Evolutionary conservation across 495 filamentous ascomycete species (phyloP).

Genomic region (Xylaria acuta): DNA sequence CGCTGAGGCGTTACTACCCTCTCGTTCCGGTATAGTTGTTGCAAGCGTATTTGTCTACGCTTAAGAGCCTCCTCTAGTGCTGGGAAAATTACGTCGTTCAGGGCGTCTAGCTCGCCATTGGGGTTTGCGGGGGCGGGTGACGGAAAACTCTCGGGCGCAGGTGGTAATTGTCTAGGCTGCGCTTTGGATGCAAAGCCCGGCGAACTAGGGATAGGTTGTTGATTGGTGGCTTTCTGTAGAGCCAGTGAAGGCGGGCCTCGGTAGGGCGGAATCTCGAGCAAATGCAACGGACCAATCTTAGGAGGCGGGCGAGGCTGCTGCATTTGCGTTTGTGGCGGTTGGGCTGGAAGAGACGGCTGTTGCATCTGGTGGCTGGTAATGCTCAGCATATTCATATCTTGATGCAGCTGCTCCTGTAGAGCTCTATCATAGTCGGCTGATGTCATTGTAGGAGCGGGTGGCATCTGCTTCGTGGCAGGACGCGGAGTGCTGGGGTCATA

Average conservation of each 20-base stretch:
- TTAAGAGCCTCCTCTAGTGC: conserved; percentile 88
- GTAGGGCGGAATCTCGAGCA: conserved; percentile 63
- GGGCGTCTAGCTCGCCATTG: conserved; percentile 62
- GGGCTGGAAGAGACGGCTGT: conserved; percentile 22
- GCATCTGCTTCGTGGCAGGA: conserved; percentile 46
- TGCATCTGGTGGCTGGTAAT: conserved; percentile 32
- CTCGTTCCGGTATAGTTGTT: conserved; percentile 56
- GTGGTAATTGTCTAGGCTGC: conserved; percentile 33
- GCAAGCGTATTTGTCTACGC: conserved; percentile 72
- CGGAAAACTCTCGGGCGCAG: conserved; percentile 47
- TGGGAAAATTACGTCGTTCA: conserved; percentile 85
- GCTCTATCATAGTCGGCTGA: conserved; percentile 66
- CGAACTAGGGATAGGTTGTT: conserved; percentile 36
- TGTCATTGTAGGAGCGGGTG: conserved; percentile 40
- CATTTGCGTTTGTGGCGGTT: conserved; percentile 28
- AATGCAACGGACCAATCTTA: conserved; percentile 45
- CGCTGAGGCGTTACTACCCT: conserved; percentile 56
- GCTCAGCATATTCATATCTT: conserved; percentile 62
- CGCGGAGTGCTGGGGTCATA: conserved; percentile 54
- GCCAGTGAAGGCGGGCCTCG: conserved; percentile 45
- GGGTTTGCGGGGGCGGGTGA: conserved; percentile 52
- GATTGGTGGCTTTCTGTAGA: conserved; percentile 43
- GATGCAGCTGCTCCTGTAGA: conserved; percentile 64
- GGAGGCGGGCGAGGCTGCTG: conserved; percentile 32
- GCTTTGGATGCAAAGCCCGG: conserved; percentile 37